Evolutionary conservation across 1,139 yeast genomes (phyloP).

Genomic region (Candida sanyaensis): DNA sequence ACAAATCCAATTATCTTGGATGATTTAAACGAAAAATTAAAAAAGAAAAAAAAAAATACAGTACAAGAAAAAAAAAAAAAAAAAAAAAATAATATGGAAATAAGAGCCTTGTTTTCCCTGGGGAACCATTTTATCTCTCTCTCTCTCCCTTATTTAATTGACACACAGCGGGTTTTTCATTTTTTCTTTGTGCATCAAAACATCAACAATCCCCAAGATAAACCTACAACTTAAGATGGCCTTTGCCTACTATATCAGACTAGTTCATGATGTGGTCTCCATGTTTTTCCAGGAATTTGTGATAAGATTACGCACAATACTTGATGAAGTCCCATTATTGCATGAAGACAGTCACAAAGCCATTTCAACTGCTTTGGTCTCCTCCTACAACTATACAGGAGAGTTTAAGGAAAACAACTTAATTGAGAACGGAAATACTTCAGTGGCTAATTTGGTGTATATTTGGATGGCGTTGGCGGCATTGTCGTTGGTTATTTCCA

Average conservation of each 20-base stretch:
- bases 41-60: neutral
- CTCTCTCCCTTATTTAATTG: no score
- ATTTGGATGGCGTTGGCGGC: neutral
- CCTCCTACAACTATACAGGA: neutral
- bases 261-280: neutral
- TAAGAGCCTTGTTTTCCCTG: neutral
- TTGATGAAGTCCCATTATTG: neutral
- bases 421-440: neutral
- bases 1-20: neutral
- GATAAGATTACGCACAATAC: neutral
- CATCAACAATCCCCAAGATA: no score
- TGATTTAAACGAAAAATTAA: neutral
- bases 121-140: no score
- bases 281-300: neutral
- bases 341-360: slow-evolving; percentile 1
- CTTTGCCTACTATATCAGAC: neutral
- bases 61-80: neutral
- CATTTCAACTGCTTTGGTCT: neutral
- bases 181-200: no score
- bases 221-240: neutral
- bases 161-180: no score
- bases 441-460: neutral
- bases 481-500: neutral
- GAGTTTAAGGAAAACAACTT: neutral
- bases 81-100: neutral